Base-by-base conservation (phyloP, 202 grass and related monocot genomes). In the Bolboschoenoplectus hybrid region DNA sequence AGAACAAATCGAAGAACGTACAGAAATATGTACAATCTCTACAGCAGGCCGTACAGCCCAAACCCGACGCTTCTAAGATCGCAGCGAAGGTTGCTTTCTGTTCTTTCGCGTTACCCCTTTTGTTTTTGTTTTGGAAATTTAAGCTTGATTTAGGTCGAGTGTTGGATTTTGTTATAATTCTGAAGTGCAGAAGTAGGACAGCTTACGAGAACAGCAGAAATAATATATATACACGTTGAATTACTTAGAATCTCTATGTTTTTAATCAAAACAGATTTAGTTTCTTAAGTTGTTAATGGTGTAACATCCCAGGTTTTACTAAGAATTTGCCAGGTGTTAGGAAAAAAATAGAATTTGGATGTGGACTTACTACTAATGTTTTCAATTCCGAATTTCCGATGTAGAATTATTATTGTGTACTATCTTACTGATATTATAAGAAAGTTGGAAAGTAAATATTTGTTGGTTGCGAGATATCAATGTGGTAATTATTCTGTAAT, bases 1-100 rank as follows among this genome's bases (percentile, higher is more conserved):
- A 99, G 90, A 99, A 94, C 85, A 99, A 99, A 92, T 96, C 93
- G 51, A 99, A 99, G 90, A 96, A 96, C 89, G 97, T 99, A 14
- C 97, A 99, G 90, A 99, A 92, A 86, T 99, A 99, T 52, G 97
- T 99, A 46, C 97, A 99, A 85, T 85, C 81, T 63, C 80, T 99
- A 7, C 88, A 93, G 46, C 97, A 96, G 87, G 13, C 84, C 64
- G 97, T 86, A 10, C 97, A 99, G 83, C 86, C 90, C 80, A 99
- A 99, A 87, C 87, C 86, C 7, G 97, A 99, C 63, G 0, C 92
- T 12, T 73, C 89, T 74, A 99, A 96, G 89, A 50, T 85, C 85
- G 92, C 91, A 75, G 89, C 89, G 17, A 96, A 99, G 93, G 96
- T 72, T 80, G 36, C 62, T 19, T 12, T 56, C 57, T 35, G 3